phyloP scores from a whole-genome alignment of 345 rosid genomes.

The Kernera saxatilis region DNA sequence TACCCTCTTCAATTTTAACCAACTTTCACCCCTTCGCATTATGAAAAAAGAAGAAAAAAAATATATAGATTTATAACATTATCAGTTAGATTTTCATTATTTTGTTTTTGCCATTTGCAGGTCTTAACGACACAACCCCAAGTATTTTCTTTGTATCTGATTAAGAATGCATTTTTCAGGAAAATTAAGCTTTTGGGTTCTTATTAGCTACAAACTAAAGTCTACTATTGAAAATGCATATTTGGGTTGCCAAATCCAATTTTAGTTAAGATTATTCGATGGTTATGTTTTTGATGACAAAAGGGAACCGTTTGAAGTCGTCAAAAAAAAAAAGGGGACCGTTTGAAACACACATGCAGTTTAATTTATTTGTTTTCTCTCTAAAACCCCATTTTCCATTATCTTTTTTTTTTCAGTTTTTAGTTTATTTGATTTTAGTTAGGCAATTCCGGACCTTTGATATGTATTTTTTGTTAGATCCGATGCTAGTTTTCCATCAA shows the following conservation, averaged over 20 bases:
- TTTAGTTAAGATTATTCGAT: neutral
- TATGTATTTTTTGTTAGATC: no score
- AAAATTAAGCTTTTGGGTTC: neutral
- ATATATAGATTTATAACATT: neutral
- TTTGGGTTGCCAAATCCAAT: neutral
- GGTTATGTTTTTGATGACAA: no score
- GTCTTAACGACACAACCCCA: neutral
- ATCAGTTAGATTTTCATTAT: neutral
- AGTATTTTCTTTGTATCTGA: neutral
- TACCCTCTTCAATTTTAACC: constrained; percentile 22
- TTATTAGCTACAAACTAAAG: neutral
- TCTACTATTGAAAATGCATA: neutral
- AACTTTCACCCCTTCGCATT: constrained; percentile 9
- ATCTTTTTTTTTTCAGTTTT: no score
- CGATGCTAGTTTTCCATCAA: no score
- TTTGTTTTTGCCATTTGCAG: neutral
- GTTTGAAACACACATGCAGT: neutral
- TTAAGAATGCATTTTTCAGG: neutral
- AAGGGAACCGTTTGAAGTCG: neutral
- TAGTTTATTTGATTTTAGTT: no score
- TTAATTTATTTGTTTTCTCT: neutral
- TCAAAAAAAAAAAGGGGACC: no score
- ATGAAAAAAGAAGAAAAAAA: neutral
- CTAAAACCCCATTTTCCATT: no score
- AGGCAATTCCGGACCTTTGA: no score